Base-by-base conservation (phyloP, 352 stramenopile genomes). In the Phytopythium vexans region DNA sequence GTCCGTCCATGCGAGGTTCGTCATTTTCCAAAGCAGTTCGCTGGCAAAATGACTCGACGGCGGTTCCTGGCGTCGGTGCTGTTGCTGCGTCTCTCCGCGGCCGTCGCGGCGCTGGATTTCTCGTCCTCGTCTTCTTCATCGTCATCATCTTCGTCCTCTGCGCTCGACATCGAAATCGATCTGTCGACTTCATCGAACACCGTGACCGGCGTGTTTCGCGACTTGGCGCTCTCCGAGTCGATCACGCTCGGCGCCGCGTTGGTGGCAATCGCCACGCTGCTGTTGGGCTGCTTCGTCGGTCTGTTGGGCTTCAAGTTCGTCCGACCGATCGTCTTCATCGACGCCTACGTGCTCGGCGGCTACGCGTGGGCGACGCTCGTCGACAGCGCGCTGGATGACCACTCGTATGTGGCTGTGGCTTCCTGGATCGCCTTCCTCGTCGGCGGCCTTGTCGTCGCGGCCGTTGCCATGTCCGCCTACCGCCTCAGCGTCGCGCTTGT, bases 341-440 rank as follows among this genome's bases (percentile, higher is more conserved):
- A 51, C 3, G 45, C 33, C 12, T 51, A 41, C 45, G 27, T 51
- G 32, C 45, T 51, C 45, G 45, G 45, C 14, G 45, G 45, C 33
- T 51, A 51, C n/a, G 45, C 45, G 32, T 51, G 39, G 32, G 45
- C 45, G n/a, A 51, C 45, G 6, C 45, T 51, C 15, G 33, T 51
- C 4, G 45, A 51, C 33, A 51, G 45, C 45, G 45, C 45, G 14
- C 34, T 51, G 10, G 33, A 41, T 31, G 14, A 15, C 45, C 41
- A 34, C 32, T 51, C 45, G 34, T 51, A 51, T 15, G 32, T 34
- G 14, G 45, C 41, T 6, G 11, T 41, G 8, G 45, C 45, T 14
- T 51, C 45, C 6, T 51, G 45, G 45, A 51, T 27, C 32, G 21
- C 32, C 32, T 51, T 51, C 45, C 45, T 51, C 32, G 21, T 41